Conservation (phyloP, 1,139 yeast species). For the Geotrichum citri-aurantii region DNA sequence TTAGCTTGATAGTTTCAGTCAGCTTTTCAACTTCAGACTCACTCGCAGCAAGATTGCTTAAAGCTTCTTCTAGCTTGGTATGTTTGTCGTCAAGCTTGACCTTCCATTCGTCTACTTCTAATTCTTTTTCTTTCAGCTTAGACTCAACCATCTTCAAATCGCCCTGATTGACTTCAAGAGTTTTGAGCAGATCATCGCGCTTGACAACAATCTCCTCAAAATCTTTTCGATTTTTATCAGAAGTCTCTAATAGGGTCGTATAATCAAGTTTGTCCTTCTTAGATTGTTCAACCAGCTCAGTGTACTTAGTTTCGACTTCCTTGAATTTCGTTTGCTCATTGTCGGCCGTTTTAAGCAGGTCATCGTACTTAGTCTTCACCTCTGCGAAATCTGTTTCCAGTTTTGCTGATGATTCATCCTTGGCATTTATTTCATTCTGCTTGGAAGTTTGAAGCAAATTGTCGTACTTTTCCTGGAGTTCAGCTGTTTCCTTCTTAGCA, state of each 20-base stretch:
- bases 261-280: background rate
- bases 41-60: background rate
- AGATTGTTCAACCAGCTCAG: slow-evolving; percentile 23
- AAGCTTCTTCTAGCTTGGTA: background rate
- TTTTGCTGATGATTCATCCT: background rate
- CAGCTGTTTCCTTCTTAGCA: slow-evolving; percentile 25
- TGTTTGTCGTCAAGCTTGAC: background rate
- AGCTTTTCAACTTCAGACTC: background rate
- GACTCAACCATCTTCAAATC: slow-evolving; percentile 7
- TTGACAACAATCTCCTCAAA: slow-evolving; percentile 28
- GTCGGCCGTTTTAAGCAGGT: slow-evolving; percentile 2
- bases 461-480: slow-evolving; percentile 9
- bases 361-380: slow-evolving; percentile 14
- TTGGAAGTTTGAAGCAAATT: slow-evolving; percentile 4
- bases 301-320: slow-evolving; percentile 8
- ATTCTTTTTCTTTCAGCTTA: background rate
- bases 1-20: background rate
- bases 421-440: background rate
- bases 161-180: slow-evolving; percentile 13
- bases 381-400: background rate
- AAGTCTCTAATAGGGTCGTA: background rate
- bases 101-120: background rate
- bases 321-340: slow-evolving; percentile 14
- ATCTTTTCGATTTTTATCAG: background rate
- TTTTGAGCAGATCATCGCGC: slow-evolving; percentile 24